Percentiles rank a stretch among this genome's conserved stretches.
Evolutionary conservation across 2,329 filamentous ascomycete genomes (phyloP).

Genomic region (Ophiostoma perfectum): DNA sequence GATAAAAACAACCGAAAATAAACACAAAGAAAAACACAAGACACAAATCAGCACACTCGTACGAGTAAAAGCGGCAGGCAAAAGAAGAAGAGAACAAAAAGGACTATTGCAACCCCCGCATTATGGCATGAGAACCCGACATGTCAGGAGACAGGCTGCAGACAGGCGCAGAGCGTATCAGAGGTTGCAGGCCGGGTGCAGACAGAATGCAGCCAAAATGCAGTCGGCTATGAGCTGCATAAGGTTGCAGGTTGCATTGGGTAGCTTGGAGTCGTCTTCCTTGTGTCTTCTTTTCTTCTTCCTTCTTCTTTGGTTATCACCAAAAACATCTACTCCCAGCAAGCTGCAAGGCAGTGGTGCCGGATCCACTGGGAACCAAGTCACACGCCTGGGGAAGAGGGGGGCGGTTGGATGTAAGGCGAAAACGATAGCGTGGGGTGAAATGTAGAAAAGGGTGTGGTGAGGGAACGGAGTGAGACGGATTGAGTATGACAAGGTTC

Average conservation of each 20-base stretch:
- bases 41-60: not conserved
- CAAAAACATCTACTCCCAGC: not conserved
- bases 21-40: not conserved
- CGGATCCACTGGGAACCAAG: slow-evolving; percentile 13
- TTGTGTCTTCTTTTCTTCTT: not conserved
- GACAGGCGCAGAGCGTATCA: not conserved
- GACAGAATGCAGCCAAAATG: not conserved
- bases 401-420: not conserved
- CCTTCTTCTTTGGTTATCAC: not conserved
- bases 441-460: slow-evolving; percentile 4
- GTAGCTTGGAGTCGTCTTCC: not conserved
- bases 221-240: slow-evolving; percentile 6
- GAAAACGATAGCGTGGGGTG: slow-evolving; percentile 19
- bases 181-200: not conserved
- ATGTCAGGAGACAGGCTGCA: slow-evolving; percentile 8
- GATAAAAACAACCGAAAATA: not conserved
- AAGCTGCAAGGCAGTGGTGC: slow-evolving; percentile 7
- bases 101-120: slow-evolving; percentile 1
- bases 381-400: slow-evolving; percentile 17
- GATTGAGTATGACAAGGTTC: not conserved
- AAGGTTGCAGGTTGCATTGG: slow-evolving; percentile 13
- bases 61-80: not conserved
- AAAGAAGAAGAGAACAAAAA: slow-evolving; percentile 6
- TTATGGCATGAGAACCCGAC: not conserved
- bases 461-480: not conserved